These are phyloP conservation scores for Candida coquimbonensis DNA, from an alignment of 805 yeast species.

Conservation along the genomic window DNA sequence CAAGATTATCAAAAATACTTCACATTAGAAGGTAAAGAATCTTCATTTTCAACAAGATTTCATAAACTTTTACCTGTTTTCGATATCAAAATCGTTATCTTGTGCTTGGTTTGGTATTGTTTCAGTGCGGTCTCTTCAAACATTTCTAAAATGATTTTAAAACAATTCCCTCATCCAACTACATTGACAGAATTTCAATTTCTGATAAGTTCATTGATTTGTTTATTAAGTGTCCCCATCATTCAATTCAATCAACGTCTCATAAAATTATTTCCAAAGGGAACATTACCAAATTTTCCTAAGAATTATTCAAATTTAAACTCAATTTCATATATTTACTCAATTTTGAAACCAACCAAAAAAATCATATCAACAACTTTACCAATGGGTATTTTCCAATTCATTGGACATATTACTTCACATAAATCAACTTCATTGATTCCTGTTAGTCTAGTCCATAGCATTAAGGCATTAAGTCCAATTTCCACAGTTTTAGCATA, in stretches of 20 bases:
- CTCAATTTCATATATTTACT: constrained; percentile 18
- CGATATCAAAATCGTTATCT: constrained; percentile 35
- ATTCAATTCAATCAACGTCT: constrained; percentile 30
- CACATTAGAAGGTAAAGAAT: constrained; percentile 15
- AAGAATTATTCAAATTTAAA: constrained; percentile 17
- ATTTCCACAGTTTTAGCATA: constrained; percentile 80
- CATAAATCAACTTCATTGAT: constrained; percentile 89
- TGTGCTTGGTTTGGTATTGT: constrained; percentile 76
- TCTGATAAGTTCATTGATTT: constrained; percentile 57
- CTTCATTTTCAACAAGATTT: constrained; percentile 5
- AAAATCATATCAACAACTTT: constrained; percentile 57
- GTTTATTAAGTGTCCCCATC: constrained; percentile 37
- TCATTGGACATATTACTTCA: constrained; percentile 83
- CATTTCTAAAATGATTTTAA: constrained; percentile 70
- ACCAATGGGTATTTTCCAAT: constrained; percentile 94
- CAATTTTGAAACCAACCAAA: constrained; percentile 48
- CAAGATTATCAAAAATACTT: constrained; percentile 20
- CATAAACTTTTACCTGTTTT: constrained; percentile 25
- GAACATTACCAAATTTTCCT: constrained; percentile 40
- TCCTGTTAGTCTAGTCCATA: constrained; percentile 93
- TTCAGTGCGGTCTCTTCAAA: constrained; percentile 77
- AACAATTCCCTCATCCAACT: constrained; percentile 70
- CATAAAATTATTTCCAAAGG: constrained; percentile 35
- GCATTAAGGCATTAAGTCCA: constrained; percentile 89
- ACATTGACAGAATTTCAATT: constrained; percentile 87